phyloP scores from a whole-genome alignment of 129 eudicot genomes.

The Arctium lappa region DNA sequence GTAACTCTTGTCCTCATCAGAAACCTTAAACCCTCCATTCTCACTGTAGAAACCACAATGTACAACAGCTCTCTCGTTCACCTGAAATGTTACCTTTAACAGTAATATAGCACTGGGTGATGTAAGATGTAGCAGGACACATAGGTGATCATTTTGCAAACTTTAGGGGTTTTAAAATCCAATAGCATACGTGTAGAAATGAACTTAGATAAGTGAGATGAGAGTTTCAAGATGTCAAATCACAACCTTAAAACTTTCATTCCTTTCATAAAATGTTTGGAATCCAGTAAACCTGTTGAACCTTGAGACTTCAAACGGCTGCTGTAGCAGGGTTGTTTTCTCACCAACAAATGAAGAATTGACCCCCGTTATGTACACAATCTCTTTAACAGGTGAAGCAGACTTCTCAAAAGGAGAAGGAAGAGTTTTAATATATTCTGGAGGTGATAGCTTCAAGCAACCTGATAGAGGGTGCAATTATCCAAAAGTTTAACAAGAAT shows the following conservation, averaged over 20 bases:
- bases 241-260: neutral
- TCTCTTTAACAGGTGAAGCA: neutral
- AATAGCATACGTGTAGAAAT: neutral
- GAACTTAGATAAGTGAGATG: neutral
- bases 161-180: neutral
- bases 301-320: neutral
- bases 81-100: neutral
- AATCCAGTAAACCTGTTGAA: neutral
- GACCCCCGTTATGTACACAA: neutral
- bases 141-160: neutral
- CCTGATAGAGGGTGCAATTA: neutral
- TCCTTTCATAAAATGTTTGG: neutral
- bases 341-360: neutral
- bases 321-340: neutral
- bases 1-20: conserved; percentile 64
- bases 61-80: conserved; percentile 2
- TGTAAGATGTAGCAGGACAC: neutral
- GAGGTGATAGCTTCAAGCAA: neutral
- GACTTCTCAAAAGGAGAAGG: neutral
- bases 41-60: conserved; percentile 97
- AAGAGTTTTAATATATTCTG: neutral
- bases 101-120: neutral
- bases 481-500: neutral
- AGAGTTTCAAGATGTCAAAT: neutral
- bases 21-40: conserved; percentile 73